Base-by-base conservation (phyloP, 257 asterid genomes). In the Henckelia pumila region DNA sequence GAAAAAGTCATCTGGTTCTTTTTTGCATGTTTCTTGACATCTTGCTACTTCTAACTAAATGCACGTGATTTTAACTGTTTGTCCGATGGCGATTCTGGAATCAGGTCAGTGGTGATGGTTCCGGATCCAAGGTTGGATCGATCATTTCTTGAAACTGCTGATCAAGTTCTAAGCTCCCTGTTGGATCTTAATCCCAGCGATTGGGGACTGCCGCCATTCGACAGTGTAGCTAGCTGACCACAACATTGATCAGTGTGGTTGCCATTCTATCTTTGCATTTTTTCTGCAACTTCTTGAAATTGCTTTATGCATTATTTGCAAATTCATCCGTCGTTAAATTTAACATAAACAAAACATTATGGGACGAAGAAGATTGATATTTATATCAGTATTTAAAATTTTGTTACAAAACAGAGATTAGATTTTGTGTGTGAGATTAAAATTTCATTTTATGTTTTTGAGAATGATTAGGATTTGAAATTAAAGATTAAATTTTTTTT, bases 31-130 rank as follows among this genome's bases (percentile, higher is more conserved):
- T 44, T 44, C 53, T 44, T 44, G 19, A 11, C n/a, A 40, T 40
- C 50, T 11, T 60, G 47, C 37, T 30, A 30, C 23, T 32, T 16
- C 22, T 59, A 7, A 22, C 17, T 22, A 22, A 29, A 13, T 14
- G 17, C 7, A 5, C 25, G 26, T 28, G 3, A 26, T 7, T n/a
- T 16, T 4, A 7, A n/a, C 49, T 1, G 6, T 60, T 59, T 28
- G 5, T 16, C 8, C 56, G 59, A 50, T n/a, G 49, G 44, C 37
- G 71, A 30, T 40, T 75, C 21, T 74, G 22, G 53, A 71, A 68
- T 76, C 95, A 92, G 96, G 98, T 83, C 84, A 7, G 96, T 77
- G 11, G 92, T 93, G 67, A 93, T 93, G 97, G 92, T 88, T 73
- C 99, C 99, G 55, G 99, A 93, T 83, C 86, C 89, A 61, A 90